Evolutionary conservation across 2,329 filamentous ascomycete species (phyloP), one percentile per base, ranked within the genome.

Genomic region (Botrytis medusae): DNA sequence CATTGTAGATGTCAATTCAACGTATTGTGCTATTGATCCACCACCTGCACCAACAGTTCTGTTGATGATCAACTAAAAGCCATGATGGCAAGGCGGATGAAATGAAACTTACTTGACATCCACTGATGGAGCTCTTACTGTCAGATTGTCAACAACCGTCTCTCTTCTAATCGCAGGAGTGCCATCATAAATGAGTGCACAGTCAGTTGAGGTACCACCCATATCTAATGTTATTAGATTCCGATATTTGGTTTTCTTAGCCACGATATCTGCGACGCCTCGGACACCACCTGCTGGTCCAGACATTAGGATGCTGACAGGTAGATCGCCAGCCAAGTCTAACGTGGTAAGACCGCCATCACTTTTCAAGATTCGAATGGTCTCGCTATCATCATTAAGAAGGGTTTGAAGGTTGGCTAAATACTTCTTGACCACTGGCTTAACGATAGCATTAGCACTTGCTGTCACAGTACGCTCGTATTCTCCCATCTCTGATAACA

Each of bases 331-430:
- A 40, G 59, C 42, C 42, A 71, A 29, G 22, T 48, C 57, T 20
- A 71, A 51, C 22, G 46, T 71, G 16, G 69, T 64, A 48, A 71
- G 69, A 44, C 69, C 69, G 18, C 60, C 69, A 71, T 71, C 69
- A 40, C 69, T 71, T 44, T 71, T 71, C 16, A 71, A 20, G 25
- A 71, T 71, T 14, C 69, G 60, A 54, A 71, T 71, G 14, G 34
- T 64, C 46, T 71, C 46, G 29, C 60, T 64, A 65, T 71, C 60
- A n/a, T 64, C 34, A 18, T n/a, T 25, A 57, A 71, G 60, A 40
- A 71, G 60, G 1, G 7, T 64, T n/a, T 64, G 69, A 9, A 71
- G 60, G 48, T 71, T 71, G 10, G 34, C 42, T 12, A 64, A n/a
- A 12, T 71, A 71, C 34, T 34, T 71, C 18, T 64, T 57, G 12